Evolutionary conservation across 192 early-diverging fungal genomes (phyloP).

Genomic region (Neocallimastix lanati): DNA sequence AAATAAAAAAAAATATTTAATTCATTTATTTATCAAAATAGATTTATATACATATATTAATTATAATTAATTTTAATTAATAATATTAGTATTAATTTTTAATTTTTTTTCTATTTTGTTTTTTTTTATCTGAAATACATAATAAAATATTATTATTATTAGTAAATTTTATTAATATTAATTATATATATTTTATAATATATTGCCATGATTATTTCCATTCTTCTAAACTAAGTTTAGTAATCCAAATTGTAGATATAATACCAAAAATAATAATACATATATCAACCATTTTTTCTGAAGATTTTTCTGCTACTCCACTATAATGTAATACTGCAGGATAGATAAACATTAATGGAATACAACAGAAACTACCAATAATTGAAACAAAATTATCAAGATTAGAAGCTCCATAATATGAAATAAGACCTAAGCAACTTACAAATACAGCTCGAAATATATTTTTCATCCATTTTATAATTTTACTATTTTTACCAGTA

Average conservation of each 20-base stretch:
- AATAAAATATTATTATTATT: no score
- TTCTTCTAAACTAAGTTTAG: not conserved
- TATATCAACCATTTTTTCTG: not conserved
- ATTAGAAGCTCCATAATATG: not conserved
- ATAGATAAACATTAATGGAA: not conserved
- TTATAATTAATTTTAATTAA: no score
- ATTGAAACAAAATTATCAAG: not conserved
- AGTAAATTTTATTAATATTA: no score
- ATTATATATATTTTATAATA: no score
- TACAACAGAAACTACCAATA: not conserved
- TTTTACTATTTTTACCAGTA: not conserved
- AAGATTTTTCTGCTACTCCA: not conserved
- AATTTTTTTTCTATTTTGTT: no score
- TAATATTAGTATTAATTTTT: no score
- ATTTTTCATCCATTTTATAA: not conserved
- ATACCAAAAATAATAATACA: not conserved
- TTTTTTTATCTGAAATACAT: no score
- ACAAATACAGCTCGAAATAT: not conserved
- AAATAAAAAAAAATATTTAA: no score
- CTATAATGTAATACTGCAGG: not conserved
- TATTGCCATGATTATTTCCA: not conserved
- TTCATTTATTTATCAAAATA: no score
- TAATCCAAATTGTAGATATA: not conserved
- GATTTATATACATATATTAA: no score
- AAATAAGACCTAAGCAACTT: not conserved